Percentiles rank a stretch among this genome's conserved stretches.
These are phyloP conservation scores for Didymella segeticola DNA, from an alignment of 2,329 filamentous ascomycete species.

Conservation along the genomic window DNA sequence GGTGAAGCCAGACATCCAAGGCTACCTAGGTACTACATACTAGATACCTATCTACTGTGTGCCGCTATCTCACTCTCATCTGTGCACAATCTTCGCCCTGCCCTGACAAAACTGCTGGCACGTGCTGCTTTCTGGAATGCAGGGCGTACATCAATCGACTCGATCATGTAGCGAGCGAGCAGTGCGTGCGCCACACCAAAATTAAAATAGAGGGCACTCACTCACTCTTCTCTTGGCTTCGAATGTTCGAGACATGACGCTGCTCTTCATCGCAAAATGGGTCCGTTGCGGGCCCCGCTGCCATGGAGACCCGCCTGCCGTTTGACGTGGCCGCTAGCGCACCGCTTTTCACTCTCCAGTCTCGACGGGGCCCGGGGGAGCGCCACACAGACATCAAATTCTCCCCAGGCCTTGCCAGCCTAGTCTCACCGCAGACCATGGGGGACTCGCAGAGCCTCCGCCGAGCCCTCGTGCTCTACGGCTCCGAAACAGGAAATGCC, in stretches of 20 bases:
- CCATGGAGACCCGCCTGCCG: constrained; percentile 32
- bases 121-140: constrained; percentile 5
- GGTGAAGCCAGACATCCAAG: constrained; percentile 5
- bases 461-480: constrained; percentile 79
- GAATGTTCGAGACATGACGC: constrained; percentile 18
- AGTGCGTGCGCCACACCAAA: constrained; percentile 17
- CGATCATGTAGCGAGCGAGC: too few relatives aligned
- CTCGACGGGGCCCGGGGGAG: constrained; percentile 23
- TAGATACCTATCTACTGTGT: too few relatives aligned
- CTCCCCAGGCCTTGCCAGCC: constrained; percentile 21
- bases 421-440: constrained; percentile 35
- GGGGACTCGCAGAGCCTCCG: constrained; percentile 30
- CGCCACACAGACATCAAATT: constrained; percentile 25
- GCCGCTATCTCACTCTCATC: not conserved
- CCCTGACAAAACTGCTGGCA: not conserved
- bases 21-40: not conserved
- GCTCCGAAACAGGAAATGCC: constrained; percentile 92
- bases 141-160: not conserved
- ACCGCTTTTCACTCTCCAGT: constrained; percentile 24
- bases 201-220: too few relatives aligned
- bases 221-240: too few relatives aligned
- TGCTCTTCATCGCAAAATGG: constrained; percentile 2
- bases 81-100: not conserved
- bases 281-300: constrained; percentile 12
- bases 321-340: constrained; percentile 39